Evolutionary conservation across 83 land plant genomes (phyloP).

Genomic region (Larix sibirica): DNA sequence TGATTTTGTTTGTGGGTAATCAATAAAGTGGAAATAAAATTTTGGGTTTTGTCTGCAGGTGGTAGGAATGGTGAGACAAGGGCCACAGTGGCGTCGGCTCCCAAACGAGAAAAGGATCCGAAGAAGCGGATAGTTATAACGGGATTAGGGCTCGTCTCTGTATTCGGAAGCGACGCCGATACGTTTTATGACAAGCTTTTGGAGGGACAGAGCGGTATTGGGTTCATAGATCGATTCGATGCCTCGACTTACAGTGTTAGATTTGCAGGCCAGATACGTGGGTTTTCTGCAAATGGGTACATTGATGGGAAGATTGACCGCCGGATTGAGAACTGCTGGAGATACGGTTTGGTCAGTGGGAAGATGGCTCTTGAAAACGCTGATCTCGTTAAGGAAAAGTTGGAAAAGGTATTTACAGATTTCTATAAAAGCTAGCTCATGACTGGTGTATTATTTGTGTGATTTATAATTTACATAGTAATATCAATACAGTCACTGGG

Average conservation of each 20-base stretch:
- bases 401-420: conserved; percentile 12
- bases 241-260: conserved; percentile 47
- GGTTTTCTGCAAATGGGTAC: conserved; percentile 57
- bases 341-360: conserved; percentile 69
- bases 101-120: conserved; percentile 54
- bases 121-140: conserved; percentile 69
- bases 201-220: conserved; percentile 61
- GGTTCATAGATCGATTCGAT: conserved; percentile 61
- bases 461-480: too few species aligned
- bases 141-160: conserved; percentile 73
- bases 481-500: too few species aligned
- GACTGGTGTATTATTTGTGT: too few species aligned
- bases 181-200: conserved; percentile 61
- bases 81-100: conserved; percentile 3
- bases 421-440: too few species aligned
- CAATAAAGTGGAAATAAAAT: not conserved
- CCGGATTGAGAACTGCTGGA: conserved; percentile 62
- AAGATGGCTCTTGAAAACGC: conserved; percentile 56
- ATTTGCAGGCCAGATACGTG: conserved; percentile 65
- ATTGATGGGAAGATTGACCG: conserved; percentile 76
- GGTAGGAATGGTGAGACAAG: conserved; percentile 2
- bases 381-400: conserved; percentile 25
- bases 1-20: not conserved
- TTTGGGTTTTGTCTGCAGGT: conserved; percentile 1
- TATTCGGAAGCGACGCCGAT: conserved; percentile 63